Evolutionary conservation across 2,329 filamentous ascomycete genomes (phyloP).

Genomic region (Phaeosphaeria sp.): DNA sequence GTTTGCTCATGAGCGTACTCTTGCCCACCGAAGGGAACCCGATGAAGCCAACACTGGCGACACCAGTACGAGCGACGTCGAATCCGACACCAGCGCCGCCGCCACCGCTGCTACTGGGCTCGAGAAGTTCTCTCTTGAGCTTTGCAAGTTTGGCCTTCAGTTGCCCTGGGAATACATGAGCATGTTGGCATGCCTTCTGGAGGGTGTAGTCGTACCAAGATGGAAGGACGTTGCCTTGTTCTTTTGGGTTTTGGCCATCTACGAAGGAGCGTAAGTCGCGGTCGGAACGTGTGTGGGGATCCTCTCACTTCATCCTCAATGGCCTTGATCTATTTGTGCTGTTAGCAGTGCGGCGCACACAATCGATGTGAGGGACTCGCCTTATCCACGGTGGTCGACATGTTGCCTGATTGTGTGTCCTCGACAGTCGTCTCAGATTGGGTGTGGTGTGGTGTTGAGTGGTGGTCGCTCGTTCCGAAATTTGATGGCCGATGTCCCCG

Average conservation of each 20-base stretch:
- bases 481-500: constrained; percentile 41
- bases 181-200: constrained; percentile 13
- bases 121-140: constrained; percentile 93
- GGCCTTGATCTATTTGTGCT: constrained; percentile 78
- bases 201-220: constrained; percentile 64
- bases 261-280: constrained; percentile 33
- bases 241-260: constrained; percentile 97
- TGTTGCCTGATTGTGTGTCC: constrained; percentile 58
- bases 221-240: constrained; percentile 96
- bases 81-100: constrained; percentile 89
- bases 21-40: constrained; percentile 98
- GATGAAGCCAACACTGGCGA: constrained; percentile 96
- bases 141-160: constrained; percentile 98
- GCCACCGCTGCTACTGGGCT: constrained; percentile 78
- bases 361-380: constrained; percentile 55
- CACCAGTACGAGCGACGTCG: constrained; percentile 96
- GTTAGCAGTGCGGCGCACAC: constrained; percentile 42
- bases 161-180: constrained; percentile 63
- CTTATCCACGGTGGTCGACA: constrained; percentile 98
- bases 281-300: constrained; percentile 15
- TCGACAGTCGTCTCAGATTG: constrained; percentile 8
- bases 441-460: constrained; percentile 9
- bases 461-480: constrained; percentile 26
- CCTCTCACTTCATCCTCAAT: constrained; percentile 87
- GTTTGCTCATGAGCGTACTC: constrained; percentile 92